Conservation (phyloP, 164 flowering plant species). For the Buxus sempervirens region DNA sequence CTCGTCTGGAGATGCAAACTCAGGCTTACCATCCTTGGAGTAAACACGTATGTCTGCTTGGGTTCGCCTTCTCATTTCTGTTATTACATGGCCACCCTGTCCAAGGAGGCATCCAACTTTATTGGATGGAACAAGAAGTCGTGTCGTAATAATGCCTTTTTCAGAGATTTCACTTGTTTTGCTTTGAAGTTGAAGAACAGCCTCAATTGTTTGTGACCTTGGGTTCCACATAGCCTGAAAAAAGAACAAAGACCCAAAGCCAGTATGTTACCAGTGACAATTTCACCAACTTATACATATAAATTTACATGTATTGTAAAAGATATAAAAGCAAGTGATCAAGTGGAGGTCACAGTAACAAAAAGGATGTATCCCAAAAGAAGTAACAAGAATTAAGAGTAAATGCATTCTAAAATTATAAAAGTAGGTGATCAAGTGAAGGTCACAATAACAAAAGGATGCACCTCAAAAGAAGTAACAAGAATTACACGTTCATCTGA, state of each 20-base stretch:
- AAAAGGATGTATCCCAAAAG: too few species aligned
- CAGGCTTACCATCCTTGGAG: slow-evolving; percentile 60
- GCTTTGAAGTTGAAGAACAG: slow-evolving; percentile 62
- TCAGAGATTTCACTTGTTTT: slow-evolving; percentile 52
- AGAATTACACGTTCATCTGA: slow-evolving; percentile 60
- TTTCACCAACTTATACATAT: background rate
- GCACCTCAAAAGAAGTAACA: slow-evolving; percentile 64
- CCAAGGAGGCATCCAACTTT: slow-evolving; percentile 81
- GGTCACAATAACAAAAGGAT: background rate
- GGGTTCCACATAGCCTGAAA: slow-evolving; percentile 55
- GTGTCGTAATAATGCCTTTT: slow-evolving; percentile 41
- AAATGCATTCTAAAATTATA: background rate
- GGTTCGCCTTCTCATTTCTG: slow-evolving; percentile 71
- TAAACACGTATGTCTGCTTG: slow-evolving; percentile 66
- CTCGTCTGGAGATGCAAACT: slow-evolving; percentile 64
- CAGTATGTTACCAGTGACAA: slow-evolving; percentile 1
- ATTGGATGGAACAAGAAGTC: slow-evolving; percentile 67
- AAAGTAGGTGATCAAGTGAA: background rate
- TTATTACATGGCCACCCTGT: slow-evolving; percentile 68
- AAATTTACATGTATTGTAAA: background rate
- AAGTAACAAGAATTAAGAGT: too few species aligned
- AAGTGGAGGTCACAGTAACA: background rate
- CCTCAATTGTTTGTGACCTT: slow-evolving; percentile 69
- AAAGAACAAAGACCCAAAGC: slow-evolving; percentile 9
- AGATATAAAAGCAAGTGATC: background rate